Conservation (phyloP, 2,329 filamentous ascomycete genomes). For the Ascochyta clinopodiicola region DNA sequence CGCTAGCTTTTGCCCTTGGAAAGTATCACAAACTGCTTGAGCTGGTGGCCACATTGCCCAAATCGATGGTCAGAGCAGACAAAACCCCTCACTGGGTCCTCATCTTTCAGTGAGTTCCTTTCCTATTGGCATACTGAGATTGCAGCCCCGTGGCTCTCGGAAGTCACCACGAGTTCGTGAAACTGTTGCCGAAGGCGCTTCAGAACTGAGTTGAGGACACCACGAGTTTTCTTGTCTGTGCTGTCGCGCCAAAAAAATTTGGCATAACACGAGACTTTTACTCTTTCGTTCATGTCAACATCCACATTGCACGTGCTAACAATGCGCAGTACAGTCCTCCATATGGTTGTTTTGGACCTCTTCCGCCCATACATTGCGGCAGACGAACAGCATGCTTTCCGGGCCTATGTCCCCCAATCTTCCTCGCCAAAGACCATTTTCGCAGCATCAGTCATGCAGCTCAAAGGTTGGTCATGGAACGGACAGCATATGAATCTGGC, state of each 20-base stretch:
- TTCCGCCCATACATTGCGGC: constrained; percentile 19
- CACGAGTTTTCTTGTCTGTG: neutral
- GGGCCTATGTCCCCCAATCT: constrained; percentile 8
- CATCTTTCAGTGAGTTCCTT: constrained; percentile 19
- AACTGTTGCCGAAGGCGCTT: neutral
- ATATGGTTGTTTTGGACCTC: constrained; percentile 16
- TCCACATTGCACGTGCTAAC: neutral
- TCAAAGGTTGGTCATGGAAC: constrained; percentile 6
- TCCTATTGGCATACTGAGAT: neutral
- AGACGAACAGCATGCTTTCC: constrained; percentile 11
- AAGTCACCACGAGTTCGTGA: neutral
- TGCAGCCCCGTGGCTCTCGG: neutral
- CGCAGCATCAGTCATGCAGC: constrained; percentile 18
- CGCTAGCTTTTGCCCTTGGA: constrained; percentile 18
- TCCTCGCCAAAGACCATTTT: constrained; percentile 19
- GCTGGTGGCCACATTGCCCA: constrained; percentile 4
- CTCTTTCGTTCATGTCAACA: neutral
- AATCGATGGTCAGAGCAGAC: constrained; percentile 6
- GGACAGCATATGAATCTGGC: too few species aligned
- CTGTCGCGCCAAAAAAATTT: neutral
- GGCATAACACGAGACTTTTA: too few species aligned
- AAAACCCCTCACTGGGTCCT: constrained; percentile 13
- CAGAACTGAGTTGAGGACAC: neutral
- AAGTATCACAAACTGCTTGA: constrained; percentile 17
- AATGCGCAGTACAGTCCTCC: constrained; percentile 2